Conservation (phyloP, 768 basidiomycete species). For the Dentipellis fragilis region DNA sequence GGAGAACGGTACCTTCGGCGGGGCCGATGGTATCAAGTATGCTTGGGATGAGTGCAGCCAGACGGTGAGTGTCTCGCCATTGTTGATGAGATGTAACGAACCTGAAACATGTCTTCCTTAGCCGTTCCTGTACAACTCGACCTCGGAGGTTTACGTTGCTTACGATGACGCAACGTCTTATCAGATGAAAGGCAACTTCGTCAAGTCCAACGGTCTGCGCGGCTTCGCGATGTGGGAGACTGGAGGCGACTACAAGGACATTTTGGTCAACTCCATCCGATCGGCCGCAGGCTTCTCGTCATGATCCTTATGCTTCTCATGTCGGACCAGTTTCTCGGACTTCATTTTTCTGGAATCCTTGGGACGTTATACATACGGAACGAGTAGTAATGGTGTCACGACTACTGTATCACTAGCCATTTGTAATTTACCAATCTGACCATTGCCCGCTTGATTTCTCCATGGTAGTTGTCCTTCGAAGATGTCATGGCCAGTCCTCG, state of each 20-base stretch:
- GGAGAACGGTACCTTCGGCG: conserved; percentile 31
- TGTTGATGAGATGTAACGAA: neutral
- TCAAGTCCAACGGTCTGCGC: conserved; percentile 38
- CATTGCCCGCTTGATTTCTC: too few relatives aligned
- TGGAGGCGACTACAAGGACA: conserved; percentile 52
- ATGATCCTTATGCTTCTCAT: neutral
- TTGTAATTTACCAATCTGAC: too few relatives aligned
- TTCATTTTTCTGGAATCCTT: too few relatives aligned
- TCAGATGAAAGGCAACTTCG: conserved; percentile 49
- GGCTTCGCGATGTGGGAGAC: conserved; percentile 72
- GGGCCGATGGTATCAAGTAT: conserved; percentile 36
- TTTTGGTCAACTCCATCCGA: conserved; percentile 49
- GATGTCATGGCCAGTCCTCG: too few relatives aligned
- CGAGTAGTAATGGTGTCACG: too few relatives aligned
- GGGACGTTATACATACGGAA: too few relatives aligned
- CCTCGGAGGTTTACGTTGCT: conserved; percentile 44
- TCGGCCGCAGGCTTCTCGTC: neutral
- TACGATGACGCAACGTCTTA: conserved; percentile 58
- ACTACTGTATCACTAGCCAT: too few relatives aligned
- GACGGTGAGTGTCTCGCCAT: conserved; percentile 41
- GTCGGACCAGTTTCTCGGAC: too few relatives aligned
- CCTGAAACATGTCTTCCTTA: conserved; percentile 17
- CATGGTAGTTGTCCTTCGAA: too few relatives aligned
- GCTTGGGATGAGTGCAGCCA: conserved; percentile 59
- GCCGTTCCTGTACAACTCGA: conserved; percentile 58